Conservation (phyloP, 1,284 basidiomycete species). For the Ustilago vetiveriae region DNA sequence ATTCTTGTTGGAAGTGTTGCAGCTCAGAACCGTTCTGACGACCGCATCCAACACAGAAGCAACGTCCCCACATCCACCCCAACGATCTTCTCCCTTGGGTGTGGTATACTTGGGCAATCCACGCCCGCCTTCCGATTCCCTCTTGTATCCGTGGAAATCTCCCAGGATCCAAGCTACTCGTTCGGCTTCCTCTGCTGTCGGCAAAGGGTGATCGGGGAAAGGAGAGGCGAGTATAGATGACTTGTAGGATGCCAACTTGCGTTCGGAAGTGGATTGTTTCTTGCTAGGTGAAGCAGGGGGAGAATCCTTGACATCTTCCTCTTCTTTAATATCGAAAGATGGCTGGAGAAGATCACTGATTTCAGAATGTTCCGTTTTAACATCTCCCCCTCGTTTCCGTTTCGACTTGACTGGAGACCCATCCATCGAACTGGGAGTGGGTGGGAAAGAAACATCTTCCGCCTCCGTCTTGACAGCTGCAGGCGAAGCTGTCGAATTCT, state of each 20-base stretch:
- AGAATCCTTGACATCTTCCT: slow-evolving; percentile 2
- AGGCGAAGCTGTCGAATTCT: slow-evolving; percentile 8
- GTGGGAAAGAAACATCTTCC: slow-evolving; percentile 8
- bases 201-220: slow-evolving; percentile 50
- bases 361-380: slow-evolving; percentile 12
- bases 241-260: slow-evolving; percentile 49
- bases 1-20: slow-evolving; percentile 77
- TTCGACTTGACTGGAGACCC: slow-evolving; percentile 2
- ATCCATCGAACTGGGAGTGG: slow-evolving; percentile 5
- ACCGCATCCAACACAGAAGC: slow-evolving; percentile 74
- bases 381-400: slow-evolving; percentile 12
- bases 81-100: slow-evolving; percentile 35
- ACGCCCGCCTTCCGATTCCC: slow-evolving; percentile 32
- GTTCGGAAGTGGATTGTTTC: slow-evolving; percentile 39
- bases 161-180: slow-evolving; percentile 56
- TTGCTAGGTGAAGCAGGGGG: slow-evolving; percentile 4
- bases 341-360: slow-evolving; percentile 9
- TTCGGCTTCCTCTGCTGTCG: slow-evolving; percentile 53
- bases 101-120: slow-evolving; percentile 42
- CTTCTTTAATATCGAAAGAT: slow-evolving; percentile 2
- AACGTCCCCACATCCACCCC: slow-evolving; percentile 56
- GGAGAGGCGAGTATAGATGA: slow-evolving; percentile 40
- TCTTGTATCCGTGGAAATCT: slow-evolving; percentile 56
- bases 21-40: slow-evolving; percentile 77
- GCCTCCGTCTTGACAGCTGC: slow-evolving; percentile 12